Evolutionary conservation across 1,284 basidiomycete genomes (phyloP).

Genomic region (Ustilago hordei): DNA sequence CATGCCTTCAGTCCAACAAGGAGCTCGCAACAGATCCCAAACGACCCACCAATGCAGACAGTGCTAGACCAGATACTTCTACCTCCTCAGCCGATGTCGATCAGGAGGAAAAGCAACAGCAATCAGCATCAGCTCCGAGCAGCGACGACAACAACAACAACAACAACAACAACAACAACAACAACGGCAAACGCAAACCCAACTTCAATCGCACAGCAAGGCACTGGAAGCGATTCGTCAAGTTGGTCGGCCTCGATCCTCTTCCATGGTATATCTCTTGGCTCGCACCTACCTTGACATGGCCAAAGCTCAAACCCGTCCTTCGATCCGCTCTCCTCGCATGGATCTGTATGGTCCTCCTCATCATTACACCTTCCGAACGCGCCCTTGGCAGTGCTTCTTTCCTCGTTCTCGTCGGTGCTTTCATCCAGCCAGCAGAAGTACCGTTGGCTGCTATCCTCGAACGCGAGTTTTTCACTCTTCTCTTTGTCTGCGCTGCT

Average conservation of each 20-base stretch:
- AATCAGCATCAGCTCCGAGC: neutral
- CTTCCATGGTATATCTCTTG: slow-evolving; percentile 46
- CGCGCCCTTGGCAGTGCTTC: slow-evolving; percentile 76
- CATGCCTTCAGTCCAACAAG: neutral
- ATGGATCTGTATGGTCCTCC: slow-evolving; percentile 77
- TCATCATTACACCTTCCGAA: slow-evolving; percentile 75
- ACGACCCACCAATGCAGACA: neutral
- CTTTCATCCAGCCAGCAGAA: slow-evolving; percentile 77
- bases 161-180: slow-evolving; percentile 7
- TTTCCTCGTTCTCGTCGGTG: slow-evolving; percentile 77
- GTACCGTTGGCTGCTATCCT: slow-evolving; percentile 78
- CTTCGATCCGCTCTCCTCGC: slow-evolving; percentile 77
- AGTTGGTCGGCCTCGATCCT: slow-evolving; percentile 30
- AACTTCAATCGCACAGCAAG: neutral
- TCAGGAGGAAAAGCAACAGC: slow-evolving; percentile 25
- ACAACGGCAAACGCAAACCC: slow-evolving; percentile 36
- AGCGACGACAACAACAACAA: neutral
- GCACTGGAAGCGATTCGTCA: slow-evolving; percentile 22
- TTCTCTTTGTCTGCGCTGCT: slow-evolving; percentile 73
- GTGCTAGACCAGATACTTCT: neutral
- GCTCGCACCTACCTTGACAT: slow-evolving; percentile 45
- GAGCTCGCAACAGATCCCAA: slow-evolving; percentile 21
- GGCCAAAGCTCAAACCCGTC: slow-evolving; percentile 74
- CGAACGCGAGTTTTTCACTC: slow-evolving; percentile 78
- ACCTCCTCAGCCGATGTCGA: slow-evolving; percentile 15